Evolutionary conservation across 495 filamentous ascomycete species (phyloP), one percentile per base, ranked within the genome.

Genomic region (Glarea lozoyensis): DNA sequence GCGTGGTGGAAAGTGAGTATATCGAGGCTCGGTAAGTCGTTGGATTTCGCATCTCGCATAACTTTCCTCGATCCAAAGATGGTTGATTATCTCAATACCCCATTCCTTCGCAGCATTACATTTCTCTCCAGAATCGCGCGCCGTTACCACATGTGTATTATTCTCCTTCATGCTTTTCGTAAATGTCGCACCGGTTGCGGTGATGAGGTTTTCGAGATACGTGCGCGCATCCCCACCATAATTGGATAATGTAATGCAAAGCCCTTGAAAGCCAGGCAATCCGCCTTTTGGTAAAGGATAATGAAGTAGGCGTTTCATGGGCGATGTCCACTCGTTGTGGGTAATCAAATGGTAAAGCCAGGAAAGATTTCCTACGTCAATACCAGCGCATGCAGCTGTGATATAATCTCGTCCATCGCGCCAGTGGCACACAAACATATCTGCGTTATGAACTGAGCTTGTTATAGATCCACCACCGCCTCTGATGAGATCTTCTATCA

Each of bases 41-140:
- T 83, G 80, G 29, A 79, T 59, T 54, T 82, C 66, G 69, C 88
- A 94, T 55, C 80, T 84, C 4, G 88, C 86, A 57, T 97, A 99
- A 60, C 87, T 88, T 51, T 99, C 93, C 58, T 99, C 92, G 34
- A 99, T 73, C 92, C 92, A 99, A 1, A 99, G 69, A 54, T 97
- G 90, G 58, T 99, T 99, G 42, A 93, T 69, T 48, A 93, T 81
- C 32, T 90, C 62, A 21, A 97, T 79, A 23, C 81, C 81, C 92
- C 92, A 99, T 59, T 97, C 93, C 51, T 72, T 75, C 0, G 92
- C 92, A 0, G 92, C 92, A 4, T 77, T 76, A 54, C 82, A 94
- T 60, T 99, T 99, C 56, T 97, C 92, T 53, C 88, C 87, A 39
- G 72, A 70, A 23, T 77, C 76, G 50, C 94, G 82, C 4, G 92